phyloP scores from a whole-genome alignment of 2,329 filamentous ascomycete species.

The Talaromyces pinophilus region DNA sequence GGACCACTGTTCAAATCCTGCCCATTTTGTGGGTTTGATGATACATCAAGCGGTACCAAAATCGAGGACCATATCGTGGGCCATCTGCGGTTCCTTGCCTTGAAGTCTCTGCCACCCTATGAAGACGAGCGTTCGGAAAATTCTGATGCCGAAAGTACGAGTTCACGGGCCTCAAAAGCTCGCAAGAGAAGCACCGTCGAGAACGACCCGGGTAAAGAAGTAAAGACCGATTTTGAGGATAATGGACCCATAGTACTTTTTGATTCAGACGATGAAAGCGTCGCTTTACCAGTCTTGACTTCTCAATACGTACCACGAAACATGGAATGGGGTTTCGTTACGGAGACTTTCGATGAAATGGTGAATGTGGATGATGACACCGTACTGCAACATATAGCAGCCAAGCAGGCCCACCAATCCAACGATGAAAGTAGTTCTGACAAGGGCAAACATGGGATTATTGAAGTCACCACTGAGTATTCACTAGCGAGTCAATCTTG shows the following conservation, averaged over 20 bases:
- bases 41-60: neutral
- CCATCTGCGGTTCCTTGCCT: slow-evolving; percentile 19
- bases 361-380: neutral
- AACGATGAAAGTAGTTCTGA: neutral
- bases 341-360: neutral
- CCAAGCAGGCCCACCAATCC: neutral
- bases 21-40: slow-evolving; percentile 12
- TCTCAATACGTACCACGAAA: neutral
- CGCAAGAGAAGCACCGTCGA: slow-evolving; percentile 3
- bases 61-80: slow-evolving; percentile 16
- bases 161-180: neutral
- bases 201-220: neutral
- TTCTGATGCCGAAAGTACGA: neutral
- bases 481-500: neutral
- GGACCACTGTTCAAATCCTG: slow-evolving; percentile 19
- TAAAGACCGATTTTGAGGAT: neutral
- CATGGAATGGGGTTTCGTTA: slow-evolving; percentile 4
- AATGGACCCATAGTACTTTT: neutral
- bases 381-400: neutral
- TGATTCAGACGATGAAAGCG: neutral
- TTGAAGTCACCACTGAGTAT: neutral
- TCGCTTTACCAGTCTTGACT: neutral
- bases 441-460: neutral
- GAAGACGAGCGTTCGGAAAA: slow-evolving; percentile 7
- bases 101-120: slow-evolving; percentile 16